These are phyloP conservation scores for Dryas octopetala DNA, from an alignment of 306 rosid genomes.

Conservation along the genomic window DNA sequence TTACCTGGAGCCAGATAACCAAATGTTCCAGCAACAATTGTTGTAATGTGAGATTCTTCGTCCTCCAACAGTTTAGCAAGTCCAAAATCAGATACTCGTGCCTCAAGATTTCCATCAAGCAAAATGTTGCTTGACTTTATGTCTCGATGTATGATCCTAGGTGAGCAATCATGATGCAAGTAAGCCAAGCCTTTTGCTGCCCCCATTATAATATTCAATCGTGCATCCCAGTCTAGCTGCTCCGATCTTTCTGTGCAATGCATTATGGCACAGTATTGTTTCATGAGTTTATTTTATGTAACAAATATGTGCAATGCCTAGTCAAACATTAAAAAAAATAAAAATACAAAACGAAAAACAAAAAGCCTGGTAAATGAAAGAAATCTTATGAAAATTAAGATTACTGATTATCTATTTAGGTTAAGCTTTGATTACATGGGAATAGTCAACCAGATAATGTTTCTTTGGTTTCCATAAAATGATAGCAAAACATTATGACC, in stretches of 20 bases:
- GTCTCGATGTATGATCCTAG: constrained; percentile 95
- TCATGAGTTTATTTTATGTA: background rate
- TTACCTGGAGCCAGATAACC: constrained; percentile 99
- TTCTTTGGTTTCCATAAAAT: background rate
- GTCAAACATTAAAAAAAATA: background rate
- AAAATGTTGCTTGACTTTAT: constrained; percentile 96
- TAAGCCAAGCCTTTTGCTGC: constrained; percentile 98
- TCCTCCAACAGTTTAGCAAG: constrained; percentile 95
- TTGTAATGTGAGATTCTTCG: constrained; percentile 94
- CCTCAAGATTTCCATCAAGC: constrained; percentile 90
- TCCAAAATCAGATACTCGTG: constrained; percentile 98
- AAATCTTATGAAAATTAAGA: background rate
- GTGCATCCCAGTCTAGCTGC: constrained; percentile 95
- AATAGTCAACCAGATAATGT: background rate
- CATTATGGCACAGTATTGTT: constrained; percentile 35
- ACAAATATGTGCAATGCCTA: constrained; percentile 9
- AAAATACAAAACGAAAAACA: background rate
- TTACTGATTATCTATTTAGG: too few relatives aligned
- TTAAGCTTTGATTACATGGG: too few relatives aligned
- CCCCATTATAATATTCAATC: constrained; percentile 92
- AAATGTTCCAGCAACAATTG: constrained; percentile 98
- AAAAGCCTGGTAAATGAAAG: background rate
- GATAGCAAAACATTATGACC: background rate
- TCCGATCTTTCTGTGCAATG: constrained; percentile 72
- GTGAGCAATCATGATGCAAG: constrained; percentile 98